Percentiles rank a stretch among this genome's conserved stretches.
These are phyloP conservation scores for Plasmodium gallinaceum DNA, from an alignment of 169 alveolate species.

Conservation along the genomic window DNA sequence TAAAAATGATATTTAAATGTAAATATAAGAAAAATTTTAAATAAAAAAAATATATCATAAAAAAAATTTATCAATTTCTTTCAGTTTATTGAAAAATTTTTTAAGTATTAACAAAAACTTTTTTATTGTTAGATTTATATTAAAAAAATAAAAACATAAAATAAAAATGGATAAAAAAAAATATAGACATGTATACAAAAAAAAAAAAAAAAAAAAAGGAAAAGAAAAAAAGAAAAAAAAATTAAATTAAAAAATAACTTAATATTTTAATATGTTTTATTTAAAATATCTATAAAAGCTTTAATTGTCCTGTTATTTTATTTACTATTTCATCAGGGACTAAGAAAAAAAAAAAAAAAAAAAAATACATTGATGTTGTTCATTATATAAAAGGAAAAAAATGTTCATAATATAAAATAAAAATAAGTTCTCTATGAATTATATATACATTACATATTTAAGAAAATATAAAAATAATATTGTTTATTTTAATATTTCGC, in stretches of 20 bases:
- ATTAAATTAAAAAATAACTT: neutral
- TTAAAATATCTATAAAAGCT: constrained; percentile 75
- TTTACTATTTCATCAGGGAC: constrained; percentile 84
- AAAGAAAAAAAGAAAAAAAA: neutral
- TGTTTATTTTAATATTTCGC: neutral
- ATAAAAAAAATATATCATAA: constrained; percentile 5
- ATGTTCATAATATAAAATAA: neutral
- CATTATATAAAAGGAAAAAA: neutral
- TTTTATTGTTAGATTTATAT: no score
- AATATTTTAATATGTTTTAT: neutral
- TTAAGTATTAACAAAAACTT: no score
- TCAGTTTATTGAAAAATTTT: no score
- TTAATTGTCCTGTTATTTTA: constrained; percentile 86
- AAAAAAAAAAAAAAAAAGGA: neutral
- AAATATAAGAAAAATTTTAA: neutral
- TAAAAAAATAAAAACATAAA: constrained; percentile 8
- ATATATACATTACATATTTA: neutral
- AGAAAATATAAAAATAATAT: neutral
- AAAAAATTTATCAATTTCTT: constrained; percentile 9
- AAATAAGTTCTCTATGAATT: neutral
- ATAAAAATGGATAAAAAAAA: neutral
- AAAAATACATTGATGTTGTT: neutral
- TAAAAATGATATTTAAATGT: constrained; percentile 18
- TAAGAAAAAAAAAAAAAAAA: constrained; percentile 25
- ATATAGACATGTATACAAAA: neutral